Percentiles rank a stretch among this genome's conserved stretches.
Evolutionary conservation across 768 basidiomycete genomes (phyloP).

Genomic region (Pleurotus sapidus): DNA sequence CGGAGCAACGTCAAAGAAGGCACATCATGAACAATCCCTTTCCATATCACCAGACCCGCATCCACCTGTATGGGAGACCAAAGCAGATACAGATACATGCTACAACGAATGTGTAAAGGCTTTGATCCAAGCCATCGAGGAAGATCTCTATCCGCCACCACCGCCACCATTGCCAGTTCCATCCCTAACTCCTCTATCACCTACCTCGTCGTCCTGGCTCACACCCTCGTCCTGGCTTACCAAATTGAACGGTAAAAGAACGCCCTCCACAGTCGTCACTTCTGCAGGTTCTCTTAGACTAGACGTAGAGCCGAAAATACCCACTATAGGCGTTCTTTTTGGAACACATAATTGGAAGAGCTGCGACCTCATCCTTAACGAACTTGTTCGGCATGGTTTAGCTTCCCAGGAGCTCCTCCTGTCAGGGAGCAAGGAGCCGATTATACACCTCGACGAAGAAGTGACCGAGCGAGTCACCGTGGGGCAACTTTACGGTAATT

Average conservation of each 20-base stretch:
- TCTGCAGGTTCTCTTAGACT: slow-evolving; percentile 6
- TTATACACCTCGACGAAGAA: slow-evolving; percentile 43
- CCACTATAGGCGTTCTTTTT: slow-evolving; percentile 65
- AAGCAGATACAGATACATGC: slow-evolving; percentile 69
- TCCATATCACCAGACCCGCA: slow-evolving; percentile 56
- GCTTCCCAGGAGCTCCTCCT: slow-evolving; percentile 27
- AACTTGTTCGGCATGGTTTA: slow-evolving; percentile 56
- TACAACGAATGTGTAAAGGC: slow-evolving; percentile 62
- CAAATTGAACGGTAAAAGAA: background rate
- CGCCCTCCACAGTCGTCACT: background rate
- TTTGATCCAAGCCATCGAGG: slow-evolving; percentile 54
- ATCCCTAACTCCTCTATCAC: background rate
- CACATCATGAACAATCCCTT: slow-evolving; percentile 10
- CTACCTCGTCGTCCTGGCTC: slow-evolving; percentile 6
- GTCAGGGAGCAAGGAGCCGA: slow-evolving; percentile 16
- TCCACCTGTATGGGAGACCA: slow-evolving; percentile 69
- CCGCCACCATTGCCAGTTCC: slow-evolving; percentile 1
- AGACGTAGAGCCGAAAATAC: slow-evolving; percentile 15
- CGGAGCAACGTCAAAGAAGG: slow-evolving; percentile 4
- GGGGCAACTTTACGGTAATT: slow-evolving; percentile 79
- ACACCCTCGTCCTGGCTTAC: slow-evolving; percentile 6
- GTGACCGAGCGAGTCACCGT: slow-evolving; percentile 68
- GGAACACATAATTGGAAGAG: slow-evolving; percentile 86
- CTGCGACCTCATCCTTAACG: slow-evolving; percentile 56
- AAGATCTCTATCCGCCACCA: slow-evolving; percentile 35